phyloP scores from a whole-genome alignment of 2,329 filamentous ascomycete genomes.

The Podosphaera fusca region DNA sequence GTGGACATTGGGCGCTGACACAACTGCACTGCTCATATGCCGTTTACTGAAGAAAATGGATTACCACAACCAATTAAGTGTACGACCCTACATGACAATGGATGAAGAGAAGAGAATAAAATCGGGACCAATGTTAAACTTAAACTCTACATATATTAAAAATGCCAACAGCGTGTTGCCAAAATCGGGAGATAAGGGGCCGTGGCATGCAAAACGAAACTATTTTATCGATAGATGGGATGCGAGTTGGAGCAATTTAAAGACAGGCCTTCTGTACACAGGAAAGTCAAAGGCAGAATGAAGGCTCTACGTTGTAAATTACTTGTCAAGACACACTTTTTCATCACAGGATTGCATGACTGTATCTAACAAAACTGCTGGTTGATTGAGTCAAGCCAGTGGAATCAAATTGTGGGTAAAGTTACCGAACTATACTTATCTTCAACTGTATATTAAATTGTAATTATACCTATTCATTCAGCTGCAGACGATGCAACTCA shows the following conservation, averaged over 20 bases:
- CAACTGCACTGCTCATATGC: constrained; percentile 10
- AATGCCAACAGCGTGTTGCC: constrained; percentile 10
- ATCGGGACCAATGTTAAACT: constrained; percentile 6
- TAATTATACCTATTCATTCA: no score
- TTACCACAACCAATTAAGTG: constrained; percentile 3
- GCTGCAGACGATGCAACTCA: no score
- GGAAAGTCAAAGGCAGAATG: not conserved
- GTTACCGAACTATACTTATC: not conserved
- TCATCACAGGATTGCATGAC: not conserved
- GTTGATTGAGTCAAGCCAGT: not conserved
- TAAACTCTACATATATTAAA: constrained; percentile 12
- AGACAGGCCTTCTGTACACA: constrained; percentile 8
- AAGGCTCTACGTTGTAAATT: not conserved
- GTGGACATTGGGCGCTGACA: constrained; percentile 44
- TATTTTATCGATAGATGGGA: constrained; percentile 15
- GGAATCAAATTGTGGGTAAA: not conserved
- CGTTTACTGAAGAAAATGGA: constrained; percentile 14
- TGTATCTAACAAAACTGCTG: not conserved
- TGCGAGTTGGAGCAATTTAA: constrained; percentile 11
- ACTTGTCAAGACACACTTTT: not conserved
- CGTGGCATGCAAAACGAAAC: constrained; percentile 12
- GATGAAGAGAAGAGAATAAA: constrained; percentile 4
- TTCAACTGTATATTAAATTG: not conserved
- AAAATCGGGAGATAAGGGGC: constrained; percentile 8
- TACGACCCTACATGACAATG: constrained; percentile 6